Conservation (phyloP, 345 rosid genomes). For the Aquilaria yunnanensis region DNA sequence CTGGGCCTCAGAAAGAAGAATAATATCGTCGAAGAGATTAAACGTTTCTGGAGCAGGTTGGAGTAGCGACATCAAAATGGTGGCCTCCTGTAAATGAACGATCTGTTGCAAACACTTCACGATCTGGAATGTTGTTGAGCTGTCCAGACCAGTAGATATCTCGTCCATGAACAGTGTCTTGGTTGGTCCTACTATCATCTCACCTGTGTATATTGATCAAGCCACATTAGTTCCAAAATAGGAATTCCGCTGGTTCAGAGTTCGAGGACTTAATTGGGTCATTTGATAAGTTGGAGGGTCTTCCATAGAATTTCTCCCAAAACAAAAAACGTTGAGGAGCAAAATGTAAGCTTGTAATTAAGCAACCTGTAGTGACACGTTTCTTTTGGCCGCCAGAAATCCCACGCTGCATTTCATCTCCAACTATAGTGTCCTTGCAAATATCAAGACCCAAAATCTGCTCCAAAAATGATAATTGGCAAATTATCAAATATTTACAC, state of each 20-base stretch:
- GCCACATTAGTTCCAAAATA: not conserved
- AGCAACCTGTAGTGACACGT: slow-evolving; percentile 79
- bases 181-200: slow-evolving; percentile 96
- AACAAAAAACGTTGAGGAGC: not conserved
- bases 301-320: too few relatives aligned
- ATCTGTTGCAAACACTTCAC: slow-evolving; percentile 85
- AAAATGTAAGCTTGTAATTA: not conserved
- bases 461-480: not conserved
- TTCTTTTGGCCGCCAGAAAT: slow-evolving; percentile 91
- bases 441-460: slow-evolving; percentile 86
- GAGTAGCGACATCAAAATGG: slow-evolving; percentile 71
- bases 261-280: too few relatives aligned
- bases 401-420: slow-evolving; percentile 77
- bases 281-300: too few relatives aligned
- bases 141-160: slow-evolving; percentile 91
- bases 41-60: slow-evolving; percentile 96
- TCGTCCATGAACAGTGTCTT: slow-evolving; percentile 92
- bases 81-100: slow-evolving; percentile 64
- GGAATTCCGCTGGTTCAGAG: too few relatives aligned
- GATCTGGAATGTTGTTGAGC: slow-evolving; percentile 85
- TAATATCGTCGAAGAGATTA: slow-evolving; percentile 79
- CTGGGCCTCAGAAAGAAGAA: slow-evolving; percentile 73
- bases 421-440: slow-evolving; percentile 77
- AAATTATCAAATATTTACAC: too few relatives aligned
- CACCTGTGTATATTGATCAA: slow-evolving; percentile 38